These are phyloP conservation scores for Endotrypanum monterogeii DNA, from an alignment of 208 protist species.

Conservation along the genomic window DNA sequence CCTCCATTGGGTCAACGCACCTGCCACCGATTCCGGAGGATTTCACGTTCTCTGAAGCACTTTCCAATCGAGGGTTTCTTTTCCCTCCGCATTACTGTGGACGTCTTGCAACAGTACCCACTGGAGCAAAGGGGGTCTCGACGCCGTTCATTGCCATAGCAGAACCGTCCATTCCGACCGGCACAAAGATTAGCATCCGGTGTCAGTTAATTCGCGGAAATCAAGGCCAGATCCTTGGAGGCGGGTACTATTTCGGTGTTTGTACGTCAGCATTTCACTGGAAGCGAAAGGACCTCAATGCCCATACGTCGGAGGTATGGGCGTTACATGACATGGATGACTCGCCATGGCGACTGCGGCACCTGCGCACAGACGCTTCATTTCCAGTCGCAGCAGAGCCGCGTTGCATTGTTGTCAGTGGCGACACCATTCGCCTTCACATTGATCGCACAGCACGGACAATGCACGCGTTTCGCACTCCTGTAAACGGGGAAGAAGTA, in stretches of 20 bases:
- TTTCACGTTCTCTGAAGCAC: slow-evolving; percentile 70
- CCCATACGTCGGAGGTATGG: slow-evolving; percentile 76
- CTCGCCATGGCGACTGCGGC: slow-evolving; percentile 76
- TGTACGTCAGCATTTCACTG: slow-evolving; percentile 72
- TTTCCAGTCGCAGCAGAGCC: slow-evolving; percentile 77
- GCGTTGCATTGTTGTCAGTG: slow-evolving; percentile 87
- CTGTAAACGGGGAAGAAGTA: slow-evolving; percentile 76
- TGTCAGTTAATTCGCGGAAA: slow-evolving; percentile 86
- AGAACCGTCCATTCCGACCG: slow-evolving; percentile 65
- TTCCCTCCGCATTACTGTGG: slow-evolving; percentile 79
- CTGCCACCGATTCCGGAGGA: slow-evolving; percentile 48
- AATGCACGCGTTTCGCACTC: slow-evolving; percentile 85
- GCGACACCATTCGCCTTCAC: slow-evolving; percentile 83
- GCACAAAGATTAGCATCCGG: slow-evolving; percentile 66
- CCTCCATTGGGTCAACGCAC: slow-evolving; percentile 25
- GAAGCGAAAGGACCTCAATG: slow-evolving; percentile 71
- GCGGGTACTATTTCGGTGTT: slow-evolving; percentile 90
- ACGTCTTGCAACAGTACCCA: slow-evolving; percentile 75
- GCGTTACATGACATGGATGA: slow-evolving; percentile 92
- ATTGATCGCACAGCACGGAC: slow-evolving; percentile 76
- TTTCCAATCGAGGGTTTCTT: slow-evolving; percentile 76
- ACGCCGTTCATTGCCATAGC: slow-evolving; percentile 89
- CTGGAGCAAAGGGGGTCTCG: slow-evolving; percentile 51
- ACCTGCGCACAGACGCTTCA: slow-evolving; percentile 55
- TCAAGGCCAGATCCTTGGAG: slow-evolving; percentile 88